Base-by-base conservation (phyloP, 495 filamentous ascomycete genomes). In the Aspergillus affinis region DNA sequence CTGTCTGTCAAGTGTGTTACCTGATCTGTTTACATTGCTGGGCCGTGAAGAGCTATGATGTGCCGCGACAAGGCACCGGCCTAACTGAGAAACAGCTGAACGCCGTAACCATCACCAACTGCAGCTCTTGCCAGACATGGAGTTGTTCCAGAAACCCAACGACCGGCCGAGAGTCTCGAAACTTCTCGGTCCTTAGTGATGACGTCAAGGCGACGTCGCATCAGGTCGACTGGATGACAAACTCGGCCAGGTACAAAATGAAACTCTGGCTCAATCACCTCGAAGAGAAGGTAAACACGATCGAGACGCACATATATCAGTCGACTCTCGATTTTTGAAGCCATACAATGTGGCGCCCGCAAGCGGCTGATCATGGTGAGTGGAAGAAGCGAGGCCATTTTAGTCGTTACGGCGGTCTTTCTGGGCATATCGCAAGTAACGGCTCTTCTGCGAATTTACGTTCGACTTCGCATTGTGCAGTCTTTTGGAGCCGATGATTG, bases 401-500 rank as follows among this genome's bases (percentile, higher is more conserved):
- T 54, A 10, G 18, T 44, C 51, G 17, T 15, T 2, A 44, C 51
- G 18, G 32, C 51, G 18, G 26, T 44, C 6, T 50, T 57, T 27
- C 27, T 57, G n/a, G 55, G 23, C 5, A 9, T 57, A 47, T 50
- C 45, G 2, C 10, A 30, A 15, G 9, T 57, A 17, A 47, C 55
- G 0, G 55, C 50, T 6, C 6, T 30, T 15, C 46, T 57, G 5
- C 55, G 55, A 29, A 50, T 46, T 27, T 57, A 57, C 8, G 46
- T 50, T 2, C 55, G 55, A 21, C 9, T 57, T 3, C 27, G 29
- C 8, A 12, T 57, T 6, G 36, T 36, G 20, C 45, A 18, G 18
- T 23, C 55, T 3, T 57, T 57, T 41, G 55, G 55, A 9, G 23
- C 26, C 17, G 55, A 57, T 41, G 55, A 57, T 30, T 32, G 45